phyloP scores from a whole-genome alignment of 495 filamentous ascomycete species.

The Xylaria palmicola region DNA sequence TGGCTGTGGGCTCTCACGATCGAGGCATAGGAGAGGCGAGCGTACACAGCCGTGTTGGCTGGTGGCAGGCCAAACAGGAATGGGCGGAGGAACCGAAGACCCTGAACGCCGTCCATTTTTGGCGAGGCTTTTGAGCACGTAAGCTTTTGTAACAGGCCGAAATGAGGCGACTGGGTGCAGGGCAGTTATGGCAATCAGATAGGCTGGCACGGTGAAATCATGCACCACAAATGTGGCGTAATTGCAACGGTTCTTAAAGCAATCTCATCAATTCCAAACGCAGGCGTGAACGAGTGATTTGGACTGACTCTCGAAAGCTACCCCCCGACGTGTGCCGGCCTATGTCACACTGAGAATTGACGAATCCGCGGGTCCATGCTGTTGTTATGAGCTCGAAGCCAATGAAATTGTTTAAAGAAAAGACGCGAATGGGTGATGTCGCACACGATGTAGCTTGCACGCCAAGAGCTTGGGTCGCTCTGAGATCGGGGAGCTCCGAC shows the following conservation, averaged over 20 bases:
- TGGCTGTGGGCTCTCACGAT: not conserved
- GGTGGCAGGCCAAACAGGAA: constrained; percentile 43
- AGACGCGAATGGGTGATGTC: no score
- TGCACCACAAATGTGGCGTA: constrained; percentile 59
- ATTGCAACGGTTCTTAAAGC: constrained; percentile 89
- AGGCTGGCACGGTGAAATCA: constrained; percentile 58
- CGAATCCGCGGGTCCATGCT: not conserved
- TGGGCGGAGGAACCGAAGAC: constrained; percentile 55
- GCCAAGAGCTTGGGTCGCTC: no score
- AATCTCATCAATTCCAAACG: constrained; percentile 43
- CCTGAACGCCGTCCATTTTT: constrained; percentile 36
- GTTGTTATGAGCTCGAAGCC: not conserved
- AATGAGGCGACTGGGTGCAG: not conserved
- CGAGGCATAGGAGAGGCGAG: constrained; percentile 24
- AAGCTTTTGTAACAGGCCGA: constrained; percentile 8
- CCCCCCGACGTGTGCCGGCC: not conserved
- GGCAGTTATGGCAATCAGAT: constrained; percentile 37
- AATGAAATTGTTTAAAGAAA: no score
- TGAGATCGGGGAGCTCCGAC: no score
- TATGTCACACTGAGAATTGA: not conserved
- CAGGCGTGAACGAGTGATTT: not conserved
- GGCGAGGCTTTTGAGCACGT: constrained; percentile 15
- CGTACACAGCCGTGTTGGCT: constrained; percentile 19
- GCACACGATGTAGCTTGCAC: no score
- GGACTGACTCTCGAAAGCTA: not conserved